Evolutionary conservation across 805 yeast species (phyloP).

Genomic region (Schwanniomyces vanrijiae): DNA sequence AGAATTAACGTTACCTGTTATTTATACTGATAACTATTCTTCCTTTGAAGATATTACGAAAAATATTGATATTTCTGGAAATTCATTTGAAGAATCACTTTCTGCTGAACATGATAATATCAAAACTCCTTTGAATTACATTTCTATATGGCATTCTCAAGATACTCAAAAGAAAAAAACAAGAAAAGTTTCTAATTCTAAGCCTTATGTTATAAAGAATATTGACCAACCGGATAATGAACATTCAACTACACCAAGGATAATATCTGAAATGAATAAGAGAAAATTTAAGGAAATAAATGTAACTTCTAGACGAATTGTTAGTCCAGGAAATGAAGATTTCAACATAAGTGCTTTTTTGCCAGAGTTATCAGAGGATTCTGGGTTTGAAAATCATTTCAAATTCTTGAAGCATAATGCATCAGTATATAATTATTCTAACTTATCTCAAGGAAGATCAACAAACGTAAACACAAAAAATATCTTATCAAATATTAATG

Average conservation of each 20-base stretch:
- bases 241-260: slow-evolving; percentile 10
- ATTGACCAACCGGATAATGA: background rate
- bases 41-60: slow-evolving; percentile 42
- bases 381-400: slow-evolving; percentile 49
- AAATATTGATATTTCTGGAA: slow-evolving; percentile 14
- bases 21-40: slow-evolving; percentile 41
- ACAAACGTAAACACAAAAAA: slow-evolving; percentile 27
- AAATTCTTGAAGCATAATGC: slow-evolving; percentile 25
- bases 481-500: slow-evolving; percentile 25
- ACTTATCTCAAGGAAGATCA: slow-evolving; percentile 11
- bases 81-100: slow-evolving; percentile 36
- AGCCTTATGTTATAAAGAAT: background rate
- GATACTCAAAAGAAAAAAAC: slow-evolving; percentile 14
- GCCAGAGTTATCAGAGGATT: slow-evolving; percentile 49
- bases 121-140: slow-evolving; percentile 24
- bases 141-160: slow-evolving; percentile 45
- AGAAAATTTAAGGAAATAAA: slow-evolving; percentile 40
- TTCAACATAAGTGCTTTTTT: slow-evolving; percentile 40
- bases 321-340: slow-evolving; percentile 44
- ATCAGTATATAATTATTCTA: slow-evolving; percentile 6
- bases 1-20: slow-evolving; percentile 35
- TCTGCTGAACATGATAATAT: slow-evolving; percentile 44
- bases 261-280: slow-evolving; percentile 27
- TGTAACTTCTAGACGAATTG: slow-evolving; percentile 41
- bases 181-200: slow-evolving; percentile 2